A percentile compares a stretch with the other conserved stretches of the same genome.
Conservation (phyloP, 306 rosid genomes). For the Macrotyloma uniflorum region DNA sequence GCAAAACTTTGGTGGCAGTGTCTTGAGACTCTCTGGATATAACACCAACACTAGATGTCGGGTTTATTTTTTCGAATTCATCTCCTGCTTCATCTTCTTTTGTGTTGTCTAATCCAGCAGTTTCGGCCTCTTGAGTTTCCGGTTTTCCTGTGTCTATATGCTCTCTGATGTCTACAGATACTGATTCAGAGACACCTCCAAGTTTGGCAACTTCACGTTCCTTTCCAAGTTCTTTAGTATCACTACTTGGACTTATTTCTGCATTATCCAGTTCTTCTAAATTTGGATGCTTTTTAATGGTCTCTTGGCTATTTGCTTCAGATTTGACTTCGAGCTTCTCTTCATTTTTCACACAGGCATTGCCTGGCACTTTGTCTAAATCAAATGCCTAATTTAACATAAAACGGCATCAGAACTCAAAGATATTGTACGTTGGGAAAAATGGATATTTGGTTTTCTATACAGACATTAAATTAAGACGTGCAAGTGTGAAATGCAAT, state of each 20-base stretch:
- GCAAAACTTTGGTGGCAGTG: conserved; percentile 41
- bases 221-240: conserved; percentile 3
- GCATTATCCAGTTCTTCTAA: background rate
- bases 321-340: conserved; percentile 9
- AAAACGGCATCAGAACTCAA: conserved; percentile 9
- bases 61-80: conserved; percentile 12
- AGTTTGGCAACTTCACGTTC: conserved; percentile 12
- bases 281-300: background rate
- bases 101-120: conserved; percentile 22
- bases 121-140: conserved; percentile 38
- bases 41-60: conserved; percentile 38
- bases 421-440: background rate
- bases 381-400: conserved; percentile 37
- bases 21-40: conserved; percentile 50
- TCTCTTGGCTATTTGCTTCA: conserved; percentile 8
- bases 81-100: conserved; percentile 35
- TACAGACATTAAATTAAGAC: background rate
- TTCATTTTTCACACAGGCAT: background rate
- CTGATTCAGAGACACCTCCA: conserved; percentile 17
- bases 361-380: conserved; percentile 11
- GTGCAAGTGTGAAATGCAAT: conserved; percentile 1
- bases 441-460: background rate
- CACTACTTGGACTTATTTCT: conserved; percentile 11
- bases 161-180: conserved; percentile 1
- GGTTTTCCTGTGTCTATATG: conserved; percentile 18